Evolutionary conservation across 768 basidiomycete species (phyloP).

Genomic region (Kwoniella dejecticola): DNA sequence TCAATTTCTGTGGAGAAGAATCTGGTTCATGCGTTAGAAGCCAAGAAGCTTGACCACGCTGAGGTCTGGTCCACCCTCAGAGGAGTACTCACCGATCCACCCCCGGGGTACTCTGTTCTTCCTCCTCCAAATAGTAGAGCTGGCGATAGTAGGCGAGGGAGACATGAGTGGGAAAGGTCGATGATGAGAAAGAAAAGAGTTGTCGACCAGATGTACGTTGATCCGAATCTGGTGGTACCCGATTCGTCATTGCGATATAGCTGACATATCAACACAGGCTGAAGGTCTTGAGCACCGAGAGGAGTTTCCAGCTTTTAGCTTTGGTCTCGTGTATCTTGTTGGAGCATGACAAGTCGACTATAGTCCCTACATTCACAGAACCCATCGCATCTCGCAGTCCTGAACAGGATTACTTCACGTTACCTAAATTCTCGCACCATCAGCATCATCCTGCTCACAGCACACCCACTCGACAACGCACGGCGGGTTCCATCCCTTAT

Average conservation of each 20-base stretch:
- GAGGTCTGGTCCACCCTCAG: conserved; percentile 39
- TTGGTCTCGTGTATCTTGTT: conserved; percentile 38
- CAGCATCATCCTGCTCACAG: neutral
- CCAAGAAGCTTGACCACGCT: conserved; percentile 43
- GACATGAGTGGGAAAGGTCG: conserved; percentile 37
- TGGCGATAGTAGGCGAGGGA: conserved; percentile 20
- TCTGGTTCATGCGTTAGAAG: conserved; percentile 30
- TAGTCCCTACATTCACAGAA: conserved; percentile 25
- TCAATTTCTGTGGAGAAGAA: conserved; percentile 29
- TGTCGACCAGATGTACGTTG: conserved; percentile 38
- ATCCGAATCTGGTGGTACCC: neutral
- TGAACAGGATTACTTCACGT: conserved; percentile 45
- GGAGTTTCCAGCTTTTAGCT: conserved; percentile 48
- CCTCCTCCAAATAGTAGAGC: conserved; percentile 20
- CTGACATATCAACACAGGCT: conserved; percentile 22
- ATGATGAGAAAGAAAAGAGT: conserved; percentile 28
- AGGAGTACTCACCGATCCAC: conserved; percentile 37
- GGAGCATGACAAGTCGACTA: conserved; percentile 15
- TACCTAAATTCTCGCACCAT: conserved; percentile 27
- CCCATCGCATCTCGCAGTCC: conserved; percentile 24
- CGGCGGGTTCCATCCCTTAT: conserved; percentile 9
- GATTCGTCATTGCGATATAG: no score
- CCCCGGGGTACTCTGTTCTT: conserved; percentile 40
- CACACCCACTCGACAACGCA: conserved; percentile 18
- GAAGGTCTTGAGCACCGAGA: conserved; percentile 23